Evolutionary conservation across 805 yeast genomes (phyloP).

Genomic region (Saturnispora bothae): DNA sequence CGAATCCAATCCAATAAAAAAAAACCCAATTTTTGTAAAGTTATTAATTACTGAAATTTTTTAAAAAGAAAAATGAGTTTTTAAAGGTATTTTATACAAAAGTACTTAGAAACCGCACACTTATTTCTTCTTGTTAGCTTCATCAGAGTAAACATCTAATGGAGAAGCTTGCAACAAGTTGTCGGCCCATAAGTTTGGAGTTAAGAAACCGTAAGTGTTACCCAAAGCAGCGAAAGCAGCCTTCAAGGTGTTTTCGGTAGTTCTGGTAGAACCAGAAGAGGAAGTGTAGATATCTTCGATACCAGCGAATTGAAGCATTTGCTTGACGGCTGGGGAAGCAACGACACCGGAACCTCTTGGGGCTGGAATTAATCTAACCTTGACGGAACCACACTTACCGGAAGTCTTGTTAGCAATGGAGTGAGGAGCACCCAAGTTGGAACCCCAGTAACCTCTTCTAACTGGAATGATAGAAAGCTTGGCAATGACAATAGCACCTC

Average conservation of each 20-base stretch:
- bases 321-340: conserved; percentile 99
- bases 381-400: conserved; percentile 99
- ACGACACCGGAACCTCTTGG: conserved; percentile 99
- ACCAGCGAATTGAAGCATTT: conserved; percentile 98
- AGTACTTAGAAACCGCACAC: conserved; percentile 11
- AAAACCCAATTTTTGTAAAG: no score
- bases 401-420: conserved; percentile 95
- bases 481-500: conserved; percentile 99
- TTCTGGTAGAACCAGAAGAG: conserved; percentile 98
- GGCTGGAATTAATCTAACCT: conserved; percentile 98
- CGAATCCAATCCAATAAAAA: no score
- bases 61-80: not conserved
- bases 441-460: conserved; percentile 99
- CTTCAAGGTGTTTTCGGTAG: conserved; percentile 98
- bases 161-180: conserved; percentile 83
- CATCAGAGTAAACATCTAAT: conserved; percentile 87
- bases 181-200: conserved; percentile 97
- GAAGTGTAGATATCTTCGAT: conserved; percentile 98
- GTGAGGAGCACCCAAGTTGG: conserved; percentile 99
- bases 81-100: not conserved
- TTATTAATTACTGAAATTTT: not conserved
- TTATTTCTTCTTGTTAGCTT: conserved; percentile 71
- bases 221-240: conserved; percentile 99
- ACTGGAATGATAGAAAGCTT: conserved; percentile 97
- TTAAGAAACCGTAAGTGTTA: conserved; percentile 99